Evolutionary conservation across 768 basidiomycete genomes (phyloP).

Genomic region (Cytidiella melzeri): DNA sequence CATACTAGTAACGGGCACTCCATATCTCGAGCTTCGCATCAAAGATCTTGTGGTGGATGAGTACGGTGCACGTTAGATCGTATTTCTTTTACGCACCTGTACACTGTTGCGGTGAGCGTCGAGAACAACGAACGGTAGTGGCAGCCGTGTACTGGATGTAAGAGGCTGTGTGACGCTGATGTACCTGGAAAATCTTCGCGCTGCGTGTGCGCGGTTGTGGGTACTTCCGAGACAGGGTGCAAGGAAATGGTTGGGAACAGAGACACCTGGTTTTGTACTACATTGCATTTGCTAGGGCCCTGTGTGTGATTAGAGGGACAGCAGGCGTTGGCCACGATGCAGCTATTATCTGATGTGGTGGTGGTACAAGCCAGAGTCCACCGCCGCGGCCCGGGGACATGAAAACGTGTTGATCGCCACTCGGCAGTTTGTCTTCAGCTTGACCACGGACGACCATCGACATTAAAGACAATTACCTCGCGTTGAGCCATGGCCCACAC

Average conservation of each 20-base stretch:
- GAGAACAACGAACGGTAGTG: neutral
- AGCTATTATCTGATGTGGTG: constrained; percentile 9
- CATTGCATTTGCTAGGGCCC: too few species aligned
- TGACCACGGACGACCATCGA: too few species aligned
- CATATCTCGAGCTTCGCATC: neutral
- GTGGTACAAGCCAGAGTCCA: neutral
- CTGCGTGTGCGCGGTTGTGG: neutral
- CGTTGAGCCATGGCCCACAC: too few species aligned
- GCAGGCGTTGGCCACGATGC: constrained; percentile 10
- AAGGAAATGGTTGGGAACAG: neutral
- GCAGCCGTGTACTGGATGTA: neutral
- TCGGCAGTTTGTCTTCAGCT: too few species aligned
- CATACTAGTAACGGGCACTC: constrained; percentile 43
- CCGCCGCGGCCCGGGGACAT: neutral
- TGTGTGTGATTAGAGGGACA: too few species aligned
- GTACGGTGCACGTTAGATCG: neutral
- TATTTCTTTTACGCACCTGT: neutral
- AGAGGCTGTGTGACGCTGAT: neutral
- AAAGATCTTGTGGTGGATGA: neutral
- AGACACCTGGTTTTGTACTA: neutral
- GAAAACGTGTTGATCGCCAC: neutral
- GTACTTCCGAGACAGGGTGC: neutral
- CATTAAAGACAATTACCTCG: too few species aligned
- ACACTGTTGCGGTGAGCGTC: too few species aligned
- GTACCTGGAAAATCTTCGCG: neutral